phyloP scores from a whole-genome alignment of 306 rosid species.

The Canavalia ensiformis region DNA sequence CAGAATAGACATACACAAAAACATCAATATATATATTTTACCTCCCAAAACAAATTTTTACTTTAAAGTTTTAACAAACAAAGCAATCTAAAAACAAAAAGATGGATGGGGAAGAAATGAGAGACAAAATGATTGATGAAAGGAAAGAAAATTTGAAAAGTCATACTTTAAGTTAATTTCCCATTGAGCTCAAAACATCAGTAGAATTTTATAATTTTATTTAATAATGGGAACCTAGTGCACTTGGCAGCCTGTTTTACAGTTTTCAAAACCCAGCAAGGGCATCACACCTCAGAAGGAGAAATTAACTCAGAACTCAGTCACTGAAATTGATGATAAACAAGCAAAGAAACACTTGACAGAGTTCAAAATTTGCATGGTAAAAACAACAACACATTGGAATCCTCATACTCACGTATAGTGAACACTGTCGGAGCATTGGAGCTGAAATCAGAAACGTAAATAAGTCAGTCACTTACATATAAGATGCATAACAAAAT shows the following conservation, averaged over 20 bases:
- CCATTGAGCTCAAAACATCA: conserved; percentile 33
- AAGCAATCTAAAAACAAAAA: conserved; percentile 12
- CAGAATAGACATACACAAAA: conserved; percentile 16
- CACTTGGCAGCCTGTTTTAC: too few species aligned
- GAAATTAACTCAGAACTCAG: conserved; percentile 6
- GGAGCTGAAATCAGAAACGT: conserved; percentile 57
- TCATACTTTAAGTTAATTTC: conserved; percentile 12
- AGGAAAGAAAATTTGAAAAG: background rate
- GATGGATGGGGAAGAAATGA: background rate
- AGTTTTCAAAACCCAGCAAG: background rate
- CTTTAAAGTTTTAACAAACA: background rate
- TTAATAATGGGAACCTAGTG: too few species aligned
- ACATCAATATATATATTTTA: background rate
- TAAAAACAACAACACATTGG: background rate
- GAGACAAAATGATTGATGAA: background rate
- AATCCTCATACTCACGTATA: conserved; percentile 81
- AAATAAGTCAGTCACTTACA: conserved; percentile 31
- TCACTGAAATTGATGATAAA: conserved; percentile 11
- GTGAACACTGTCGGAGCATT: conserved; percentile 76
- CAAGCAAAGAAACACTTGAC: background rate
- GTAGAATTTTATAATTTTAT: background rate
- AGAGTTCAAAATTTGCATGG: background rate
- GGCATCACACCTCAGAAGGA: background rate
- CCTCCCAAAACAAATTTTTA: background rate
- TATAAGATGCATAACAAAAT: background rate